These are phyloP conservation scores for Acacia melanoxylon DNA, from an alignment of 306 rosid species.

Conservation along the genomic window DNA sequence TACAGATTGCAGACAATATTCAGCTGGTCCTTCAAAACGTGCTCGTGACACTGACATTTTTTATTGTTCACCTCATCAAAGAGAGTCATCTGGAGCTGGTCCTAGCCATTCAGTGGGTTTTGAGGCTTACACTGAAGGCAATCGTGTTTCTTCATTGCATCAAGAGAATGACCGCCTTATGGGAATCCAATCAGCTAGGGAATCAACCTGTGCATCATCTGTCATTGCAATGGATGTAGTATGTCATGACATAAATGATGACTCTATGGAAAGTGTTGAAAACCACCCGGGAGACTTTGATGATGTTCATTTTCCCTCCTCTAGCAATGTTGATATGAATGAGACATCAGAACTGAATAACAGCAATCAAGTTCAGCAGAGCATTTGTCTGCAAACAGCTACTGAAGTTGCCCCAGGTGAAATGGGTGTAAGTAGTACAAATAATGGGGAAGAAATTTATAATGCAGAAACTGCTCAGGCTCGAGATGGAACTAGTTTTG, in stretches of 20 bases:
- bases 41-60: conserved; percentile 79
- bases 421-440: conserved; percentile 91
- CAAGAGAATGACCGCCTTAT: conserved; percentile 68
- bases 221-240: conserved; percentile 98
- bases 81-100: conserved; percentile 89
- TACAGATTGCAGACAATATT: conserved; percentile 80
- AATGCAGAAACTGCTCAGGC: conserved; percentile 95
- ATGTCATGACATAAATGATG: conserved; percentile 74
- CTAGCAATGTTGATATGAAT: conserved; percentile 88
- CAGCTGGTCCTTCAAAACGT: conserved; percentile 96
- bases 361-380: conserved; percentile 93
- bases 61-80: conserved; percentile 74
- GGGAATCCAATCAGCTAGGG: conserved; percentile 75
- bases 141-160: conserved; percentile 59
- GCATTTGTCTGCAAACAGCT: conserved; percentile 73
- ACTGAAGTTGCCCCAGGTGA: conserved; percentile 72
- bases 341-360: conserved; percentile 86
- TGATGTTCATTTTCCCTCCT: conserved; percentile 92
- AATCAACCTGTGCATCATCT: conserved; percentile 94
- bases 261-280: conserved; percentile 99
- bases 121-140: conserved; percentile 65
- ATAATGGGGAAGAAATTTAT: conserved; percentile 83
- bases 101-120: conserved; percentile 89
- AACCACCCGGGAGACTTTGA: conserved; percentile 85
- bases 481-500: conserved; percentile 89